These are phyloP conservation scores for Aristolochia contorta DNA, from an alignment of 164 flowering plant species.

Conservation along the genomic window DNA sequence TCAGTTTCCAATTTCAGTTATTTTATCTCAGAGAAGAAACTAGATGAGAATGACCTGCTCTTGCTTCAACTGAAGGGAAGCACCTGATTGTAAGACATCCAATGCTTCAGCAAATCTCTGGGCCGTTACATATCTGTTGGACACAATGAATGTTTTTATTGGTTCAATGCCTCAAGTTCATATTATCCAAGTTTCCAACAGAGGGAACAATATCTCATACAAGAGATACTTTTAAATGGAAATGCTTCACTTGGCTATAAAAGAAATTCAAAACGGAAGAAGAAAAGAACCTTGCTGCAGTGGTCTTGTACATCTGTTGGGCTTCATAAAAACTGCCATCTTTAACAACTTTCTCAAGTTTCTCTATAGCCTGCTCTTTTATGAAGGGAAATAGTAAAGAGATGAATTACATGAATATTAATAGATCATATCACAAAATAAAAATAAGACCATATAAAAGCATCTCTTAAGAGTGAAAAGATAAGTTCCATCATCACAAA, in stretches of 20 bases:
- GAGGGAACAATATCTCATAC: too few species aligned
- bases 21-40: neutral
- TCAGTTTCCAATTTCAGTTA: too few species aligned
- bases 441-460: too few species aligned
- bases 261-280: neutral
- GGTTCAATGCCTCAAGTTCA: too few species aligned
- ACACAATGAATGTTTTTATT: too few species aligned
- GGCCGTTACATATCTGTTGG: slow-evolving; percentile 54
- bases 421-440: too few species aligned
- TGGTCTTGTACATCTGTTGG: slow-evolving; percentile 91
- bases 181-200: too few species aligned
- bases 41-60: slow-evolving; percentile 52
- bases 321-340: slow-evolving; percentile 81
- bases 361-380: slow-evolving; percentile 52
- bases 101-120: slow-evolving; percentile 73
- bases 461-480: too few species aligned
- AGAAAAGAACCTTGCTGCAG: slow-evolving; percentile 44
- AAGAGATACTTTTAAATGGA: too few species aligned
- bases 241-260: neutral
- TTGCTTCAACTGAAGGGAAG: slow-evolving; percentile 65
- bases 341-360: slow-evolving; percentile 51
- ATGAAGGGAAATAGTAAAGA: too few species aligned
- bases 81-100: slow-evolving; percentile 81
- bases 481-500: too few species aligned
- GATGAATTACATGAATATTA: neutral